A percentile compares a stretch with the other conserved stretches of the same genome.
Conservation (phyloP, 352 stramenopile species). For the Thalassiosira gravida region DNA sequence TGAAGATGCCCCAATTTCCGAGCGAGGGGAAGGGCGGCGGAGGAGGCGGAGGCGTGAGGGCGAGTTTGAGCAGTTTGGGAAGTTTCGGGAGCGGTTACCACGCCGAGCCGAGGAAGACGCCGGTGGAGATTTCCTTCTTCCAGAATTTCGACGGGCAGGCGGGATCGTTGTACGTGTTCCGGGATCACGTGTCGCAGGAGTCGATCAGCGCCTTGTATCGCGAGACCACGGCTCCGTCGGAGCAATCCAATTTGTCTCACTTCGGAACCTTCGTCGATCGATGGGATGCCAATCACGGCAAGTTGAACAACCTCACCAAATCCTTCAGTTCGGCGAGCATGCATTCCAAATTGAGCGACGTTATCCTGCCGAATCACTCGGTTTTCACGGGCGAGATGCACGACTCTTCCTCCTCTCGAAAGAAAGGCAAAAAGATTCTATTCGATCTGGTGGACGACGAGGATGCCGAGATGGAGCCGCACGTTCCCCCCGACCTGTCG, state of each 20-base stretch:
- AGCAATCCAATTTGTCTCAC: constrained; percentile 13
- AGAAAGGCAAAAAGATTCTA: constrained; percentile 19
- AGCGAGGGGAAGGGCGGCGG: constrained; percentile 1
- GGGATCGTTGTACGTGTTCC: constrained; percentile 77
- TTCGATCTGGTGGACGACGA: constrained; percentile 62
- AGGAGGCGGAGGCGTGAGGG: not conserved
- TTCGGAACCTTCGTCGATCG: constrained; percentile 50
- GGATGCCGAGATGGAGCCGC: constrained; percentile 53
- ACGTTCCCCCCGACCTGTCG: constrained; percentile 45
- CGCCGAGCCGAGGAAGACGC: not conserved
- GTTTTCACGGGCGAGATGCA: constrained; percentile 36
- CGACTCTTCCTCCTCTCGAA: not conserved
- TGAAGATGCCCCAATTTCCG: constrained; percentile 71
- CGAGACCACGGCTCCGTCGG: constrained; percentile 34
- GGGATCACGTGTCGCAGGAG: constrained; percentile 75
- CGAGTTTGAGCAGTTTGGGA: not conserved
- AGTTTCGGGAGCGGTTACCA: not conserved
- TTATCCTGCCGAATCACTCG: constrained; percentile 49
- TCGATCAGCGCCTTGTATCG: constrained; percentile 70
- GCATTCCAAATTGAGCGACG: constrained; percentile 45
- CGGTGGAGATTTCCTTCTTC: constrained; percentile 62
- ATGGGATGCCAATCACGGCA: constrained; percentile 45
- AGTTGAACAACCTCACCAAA: constrained; percentile 45
- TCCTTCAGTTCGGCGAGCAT: constrained; percentile 43
- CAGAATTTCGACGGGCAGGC: constrained; percentile 76